These are phyloP conservation scores for Arxiozyma heterogenica DNA, from an alignment of 1,139 yeast genomes.

Conservation along the genomic window DNA sequence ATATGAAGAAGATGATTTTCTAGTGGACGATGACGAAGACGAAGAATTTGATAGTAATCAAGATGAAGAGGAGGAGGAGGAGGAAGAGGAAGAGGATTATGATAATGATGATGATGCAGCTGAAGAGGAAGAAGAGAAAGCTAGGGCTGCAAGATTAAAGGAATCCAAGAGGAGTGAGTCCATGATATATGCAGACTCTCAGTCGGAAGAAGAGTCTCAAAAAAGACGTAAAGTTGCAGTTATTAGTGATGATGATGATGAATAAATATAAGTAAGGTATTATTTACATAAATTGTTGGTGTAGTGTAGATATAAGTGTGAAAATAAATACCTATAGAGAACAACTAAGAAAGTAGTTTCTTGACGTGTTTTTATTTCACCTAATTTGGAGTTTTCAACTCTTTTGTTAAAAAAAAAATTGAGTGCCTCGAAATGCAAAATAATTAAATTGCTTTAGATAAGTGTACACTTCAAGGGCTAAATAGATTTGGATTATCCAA, in stretches of 20 bases:
- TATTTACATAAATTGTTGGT: background rate
- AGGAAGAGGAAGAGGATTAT: conserved; percentile 36
- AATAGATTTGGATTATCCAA: background rate
- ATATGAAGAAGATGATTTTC: conserved; percentile 38
- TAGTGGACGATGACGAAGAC: conserved; percentile 39
- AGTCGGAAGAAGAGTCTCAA: conserved; percentile 18
- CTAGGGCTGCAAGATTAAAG: conserved; percentile 55
- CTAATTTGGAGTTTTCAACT: background rate
- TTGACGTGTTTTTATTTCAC: background rate
- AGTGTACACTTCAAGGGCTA: too few relatives aligned
- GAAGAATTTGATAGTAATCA: conserved; percentile 43
- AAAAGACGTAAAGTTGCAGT: conserved; percentile 44
- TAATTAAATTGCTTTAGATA: too few relatives aligned
- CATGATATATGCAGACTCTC: conserved; percentile 35
- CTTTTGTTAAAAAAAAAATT: too few relatives aligned
- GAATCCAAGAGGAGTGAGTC: conserved; percentile 52
- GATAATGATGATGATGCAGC: conserved; percentile 37
- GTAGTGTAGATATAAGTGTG: background rate
- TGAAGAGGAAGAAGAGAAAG: conserved; percentile 31
- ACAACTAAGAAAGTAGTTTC: background rate
- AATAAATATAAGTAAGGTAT: conserved; percentile 13
- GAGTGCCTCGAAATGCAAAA: background rate
- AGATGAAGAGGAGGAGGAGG: conserved; percentile 32
- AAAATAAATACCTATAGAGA: background rate
- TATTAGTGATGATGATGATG: conserved; percentile 56